Evolutionary conservation across 176 grass and related monocot genomes (phyloP), one percentile per base, ranked within the genome.

Genomic region (Tillandsia fasciculata): DNA sequence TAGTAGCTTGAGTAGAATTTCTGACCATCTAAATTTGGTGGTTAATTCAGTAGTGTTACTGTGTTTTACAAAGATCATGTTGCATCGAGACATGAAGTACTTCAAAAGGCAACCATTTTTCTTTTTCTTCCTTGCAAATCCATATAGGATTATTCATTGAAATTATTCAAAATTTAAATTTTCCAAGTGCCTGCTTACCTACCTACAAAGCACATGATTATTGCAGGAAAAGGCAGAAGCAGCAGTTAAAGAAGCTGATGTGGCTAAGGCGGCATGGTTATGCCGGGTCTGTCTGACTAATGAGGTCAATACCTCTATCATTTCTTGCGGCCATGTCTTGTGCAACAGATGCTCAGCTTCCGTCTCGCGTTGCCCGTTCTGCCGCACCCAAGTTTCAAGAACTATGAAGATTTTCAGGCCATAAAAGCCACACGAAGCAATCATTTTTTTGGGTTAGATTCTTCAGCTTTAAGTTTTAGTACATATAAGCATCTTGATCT

Each of bases 321-420:
- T 92, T 87, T 89, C 92, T 20, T 96, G 92, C 57, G 92, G 92
- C 23, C 92, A 96, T 65, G 92, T 96, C 14, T 64, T 96, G 28
- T 96, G 93, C 78, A 83, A 74, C 63, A 77, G 85, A 63, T 92
- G 89, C 77, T 97, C 89, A 4, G 75, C 73, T 66, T 91, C 89
- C 9, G 84, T 97, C 67, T 78, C 78, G 22, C 84, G 89, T 10
- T 97, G 93, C 71, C 89, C 93, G n/a, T 92, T 97, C 80, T 97
- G 93, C 77, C 81, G 89, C 77, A 87, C 81, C 17, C 81, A 85
- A 7, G 89, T 97, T 15, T 78, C 86, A 12, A 84, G 48, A 81
- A 97, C 66, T 68, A 92, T 90, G 86, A 92, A 92, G 69, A 92
- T 97, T 65, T 97, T 85, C 64, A 92, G 93, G 76, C 89, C 89